Evolutionary conservation across 768 basidiomycete species (phyloP), one percentile per base, ranked within the genome.

Genomic region (Xerocomellus intermedius): DNA sequence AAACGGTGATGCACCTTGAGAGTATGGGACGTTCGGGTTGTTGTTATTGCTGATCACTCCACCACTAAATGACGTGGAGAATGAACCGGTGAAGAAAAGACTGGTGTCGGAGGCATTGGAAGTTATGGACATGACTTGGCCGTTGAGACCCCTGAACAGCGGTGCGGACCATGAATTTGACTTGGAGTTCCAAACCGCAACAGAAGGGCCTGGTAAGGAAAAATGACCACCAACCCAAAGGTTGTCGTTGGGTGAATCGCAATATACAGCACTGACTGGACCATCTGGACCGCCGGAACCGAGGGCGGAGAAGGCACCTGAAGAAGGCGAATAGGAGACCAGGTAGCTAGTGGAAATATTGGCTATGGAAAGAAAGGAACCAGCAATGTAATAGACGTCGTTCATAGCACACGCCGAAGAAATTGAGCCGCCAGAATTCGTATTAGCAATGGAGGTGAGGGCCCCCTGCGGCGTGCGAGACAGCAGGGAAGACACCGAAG

Each of bases 51-150:
- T 50, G 16, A 73, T 72, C 7, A 70, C 75, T 57, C 75, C 80
- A 42, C 84, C 84, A 28, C 73, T 72, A 66, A 91, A 94, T 1
- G 82, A 74, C 3, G 91, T 88, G 52, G 88, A 63, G 76, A 99
- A 99, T 13, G 87, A 87, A 37, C 97, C 97, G 0, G 89, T 81
- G 66, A 98, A 94, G 68, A 94, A 87, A 50, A 98, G 73, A 58
- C 88, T 90, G 13, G 78, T 74, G 50, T 80, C 78, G 50, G 91
- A 85, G 35, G 85, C 74, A 62, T 89, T 90, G 30, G 86, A 74
- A 35, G 83, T 79, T 64, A 98, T 97, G 44, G 89, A 87, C 26
- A 77, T 69, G 50, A 98, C 91, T 61, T 80, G 76, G 9, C 82
- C 80, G 37, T 81, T 74, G 38, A 99, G 77, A 33, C 95, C 94